These are phyloP conservation scores for Umbilicus rupestris DNA, from an alignment of 164 flowering plant genomes.

Conservation along the genomic window DNA sequence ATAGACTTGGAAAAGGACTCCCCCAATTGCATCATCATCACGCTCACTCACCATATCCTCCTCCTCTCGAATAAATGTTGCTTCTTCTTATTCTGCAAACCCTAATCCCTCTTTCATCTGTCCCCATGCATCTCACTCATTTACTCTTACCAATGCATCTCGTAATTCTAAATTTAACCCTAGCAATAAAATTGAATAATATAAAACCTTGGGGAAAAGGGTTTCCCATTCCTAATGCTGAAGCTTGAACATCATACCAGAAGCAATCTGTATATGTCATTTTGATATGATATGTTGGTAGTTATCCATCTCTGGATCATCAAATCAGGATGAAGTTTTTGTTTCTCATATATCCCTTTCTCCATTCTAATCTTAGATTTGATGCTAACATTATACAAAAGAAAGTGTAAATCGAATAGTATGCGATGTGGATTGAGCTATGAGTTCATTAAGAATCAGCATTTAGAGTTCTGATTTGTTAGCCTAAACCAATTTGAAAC, in stretches of 20 bases:
- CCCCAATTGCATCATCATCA: neutral
- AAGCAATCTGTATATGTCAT: neutral
- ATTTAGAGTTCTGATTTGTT: neutral
- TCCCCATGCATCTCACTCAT: neutral
- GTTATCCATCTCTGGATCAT: neutral
- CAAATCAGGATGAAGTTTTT: neutral
- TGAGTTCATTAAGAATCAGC: neutral
- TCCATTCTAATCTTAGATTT: neutral
- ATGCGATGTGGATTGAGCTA: neutral
- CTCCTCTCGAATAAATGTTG: neutral
- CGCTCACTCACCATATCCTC: neutral
- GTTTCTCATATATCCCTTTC: neutral
- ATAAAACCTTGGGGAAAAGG: too few species aligned
- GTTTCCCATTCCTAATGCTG: too few species aligned
- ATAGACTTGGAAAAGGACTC: neutral
- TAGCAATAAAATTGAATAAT: too few species aligned
- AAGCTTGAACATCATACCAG: neutral
- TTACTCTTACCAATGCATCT: constrained; percentile 5
- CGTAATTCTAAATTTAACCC: neutral
- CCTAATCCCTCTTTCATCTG: neutral
- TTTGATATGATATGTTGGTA: neutral
- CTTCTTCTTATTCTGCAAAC: constrained; percentile 1
- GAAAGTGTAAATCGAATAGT: neutral
- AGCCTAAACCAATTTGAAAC: neutral
- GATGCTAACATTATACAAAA: neutral